Conservation (phyloP, 331 rosid species). For the Prunus yedoensis region DNA sequence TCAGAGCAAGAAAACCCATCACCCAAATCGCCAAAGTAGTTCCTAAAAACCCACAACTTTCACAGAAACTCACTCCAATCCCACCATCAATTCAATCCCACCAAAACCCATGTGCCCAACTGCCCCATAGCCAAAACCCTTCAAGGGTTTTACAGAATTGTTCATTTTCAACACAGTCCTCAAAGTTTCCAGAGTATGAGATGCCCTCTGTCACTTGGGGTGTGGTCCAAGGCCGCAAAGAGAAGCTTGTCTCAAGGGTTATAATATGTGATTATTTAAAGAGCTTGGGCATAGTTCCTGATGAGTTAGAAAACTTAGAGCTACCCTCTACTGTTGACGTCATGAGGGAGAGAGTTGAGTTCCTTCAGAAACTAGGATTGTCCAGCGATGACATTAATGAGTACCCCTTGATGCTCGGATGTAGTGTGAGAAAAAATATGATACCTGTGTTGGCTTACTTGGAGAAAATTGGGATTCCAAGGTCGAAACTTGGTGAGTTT, state of each 20-base stretch:
- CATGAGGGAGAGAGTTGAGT: slow-evolving; percentile 81
- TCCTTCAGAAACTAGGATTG: slow-evolving; percentile 66
- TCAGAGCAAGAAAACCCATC: slow-evolving; percentile 18
- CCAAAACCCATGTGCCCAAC: slow-evolving; percentile 22
- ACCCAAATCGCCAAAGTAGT: slow-evolving; percentile 26
- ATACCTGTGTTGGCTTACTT: slow-evolving; percentile 78
- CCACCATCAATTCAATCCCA: slow-evolving; percentile 20
- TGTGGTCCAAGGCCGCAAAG: slow-evolving; percentile 79
- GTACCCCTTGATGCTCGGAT: slow-evolving; percentile 72
- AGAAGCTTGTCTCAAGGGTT: slow-evolving; percentile 77
- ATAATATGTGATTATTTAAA: slow-evolving; percentile 76
- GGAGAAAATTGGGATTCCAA: slow-evolving; percentile 77
- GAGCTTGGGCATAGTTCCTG: slow-evolving; percentile 70
- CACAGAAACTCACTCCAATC: slow-evolving; percentile 9
- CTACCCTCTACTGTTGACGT: slow-evolving; percentile 77
- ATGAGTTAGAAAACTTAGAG: slow-evolving; percentile 67
- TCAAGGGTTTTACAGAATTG: slow-evolving; percentile 43
- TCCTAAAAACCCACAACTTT: slow-evolving; percentile 1
- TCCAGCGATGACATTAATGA: slow-evolving; percentile 64
- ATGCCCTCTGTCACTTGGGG: slow-evolving; percentile 96
- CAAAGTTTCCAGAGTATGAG: slow-evolving; percentile 63
- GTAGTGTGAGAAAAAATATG: slow-evolving; percentile 77
- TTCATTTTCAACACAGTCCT: slow-evolving; percentile 47
- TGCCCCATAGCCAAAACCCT: slow-evolving; percentile 35
- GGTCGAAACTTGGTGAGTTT: slow-evolving; percentile 70